Conservation (phyloP, 2,329 filamentous ascomycete species). For the Sarocladium kiliense region DNA sequence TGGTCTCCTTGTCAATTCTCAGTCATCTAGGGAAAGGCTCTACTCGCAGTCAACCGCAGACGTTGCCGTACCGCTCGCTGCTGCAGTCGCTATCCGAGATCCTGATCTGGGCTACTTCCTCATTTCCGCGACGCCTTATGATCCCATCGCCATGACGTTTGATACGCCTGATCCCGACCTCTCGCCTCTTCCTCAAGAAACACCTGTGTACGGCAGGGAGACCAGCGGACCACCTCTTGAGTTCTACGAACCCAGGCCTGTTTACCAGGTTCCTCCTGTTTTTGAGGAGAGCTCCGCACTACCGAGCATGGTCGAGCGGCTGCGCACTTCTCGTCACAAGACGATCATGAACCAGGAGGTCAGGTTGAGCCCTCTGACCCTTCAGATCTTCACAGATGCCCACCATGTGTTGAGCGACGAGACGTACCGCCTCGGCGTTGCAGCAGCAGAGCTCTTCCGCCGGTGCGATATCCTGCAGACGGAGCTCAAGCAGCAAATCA, state of each 20-base stretch:
- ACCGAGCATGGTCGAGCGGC: constrained; percentile 48
- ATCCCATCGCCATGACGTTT: constrained; percentile 54
- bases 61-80: constrained; percentile 44
- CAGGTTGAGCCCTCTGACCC: constrained; percentile 63
- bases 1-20: constrained; percentile 53
- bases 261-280: constrained; percentile 57
- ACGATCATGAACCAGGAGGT: constrained; percentile 62
- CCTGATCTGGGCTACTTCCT: constrained; percentile 61
- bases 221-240: constrained; percentile 33
- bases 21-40: constrained; percentile 53
- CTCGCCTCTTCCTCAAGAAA: constrained; percentile 32
- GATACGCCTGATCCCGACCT: constrained; percentile 52
- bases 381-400: constrained; percentile 66
- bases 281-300: constrained; percentile 55
- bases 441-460: constrained; percentile 68
- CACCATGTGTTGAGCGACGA: constrained; percentile 68
- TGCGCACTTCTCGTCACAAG: constrained; percentile 56
- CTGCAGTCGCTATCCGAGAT: constrained; percentile 49
- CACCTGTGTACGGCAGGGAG: constrained; percentile 36
- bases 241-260: constrained; percentile 59
- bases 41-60: constrained; percentile 48
- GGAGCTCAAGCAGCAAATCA: constrained; percentile 64
- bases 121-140: constrained; percentile 53
- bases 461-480: constrained; percentile 62
- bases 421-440: constrained; percentile 62